These are phyloP conservation scores for Talaromyces islandicus DNA, from an alignment of 2,329 filamentous ascomycete genomes.

Conservation along the genomic window DNA sequence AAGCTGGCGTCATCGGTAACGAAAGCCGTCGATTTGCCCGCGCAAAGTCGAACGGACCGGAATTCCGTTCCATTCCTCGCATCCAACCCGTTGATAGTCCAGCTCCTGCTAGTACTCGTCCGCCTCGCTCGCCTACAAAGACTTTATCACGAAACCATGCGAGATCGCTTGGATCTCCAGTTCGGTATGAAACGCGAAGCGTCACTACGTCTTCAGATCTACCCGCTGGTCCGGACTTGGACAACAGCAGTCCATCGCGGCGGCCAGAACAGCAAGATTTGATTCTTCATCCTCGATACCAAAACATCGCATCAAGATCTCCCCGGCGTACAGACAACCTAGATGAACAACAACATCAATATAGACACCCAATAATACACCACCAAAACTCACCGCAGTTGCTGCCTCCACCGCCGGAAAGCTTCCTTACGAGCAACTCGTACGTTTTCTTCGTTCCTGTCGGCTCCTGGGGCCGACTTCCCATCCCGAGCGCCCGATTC, in stretches of 20 bases:
- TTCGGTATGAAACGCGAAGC: conserved; percentile 8
- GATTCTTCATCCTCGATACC: conserved; percentile 26
- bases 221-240: neutral
- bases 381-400: conserved; percentile 12
- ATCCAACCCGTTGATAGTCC: conserved; percentile 37
- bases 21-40: conserved; percentile 36
- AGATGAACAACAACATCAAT: conserved; percentile 11
- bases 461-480: conserved; percentile 21
- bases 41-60: conserved; percentile 24
- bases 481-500: conserved; percentile 46
- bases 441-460: conserved; percentile 13
- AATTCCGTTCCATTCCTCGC: conserved; percentile 26
- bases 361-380: conserved; percentile 25
- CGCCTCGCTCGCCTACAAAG: conserved; percentile 20
- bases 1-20: conserved; percentile 54
- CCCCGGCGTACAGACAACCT: conserved; percentile 17
- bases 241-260: conserved; percentile 13
- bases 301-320: conserved; percentile 17
- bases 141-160: neutral
- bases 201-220: neutral
- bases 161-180: conserved; percentile 5
- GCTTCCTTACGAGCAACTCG: conserved; percentile 9
- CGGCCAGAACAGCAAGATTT: conserved; percentile 27
- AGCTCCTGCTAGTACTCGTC: conserved; percentile 18
- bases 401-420: conserved; percentile 3